Conservation (phyloP, 805 yeast species). For the Yarrowia sp. region DNA sequence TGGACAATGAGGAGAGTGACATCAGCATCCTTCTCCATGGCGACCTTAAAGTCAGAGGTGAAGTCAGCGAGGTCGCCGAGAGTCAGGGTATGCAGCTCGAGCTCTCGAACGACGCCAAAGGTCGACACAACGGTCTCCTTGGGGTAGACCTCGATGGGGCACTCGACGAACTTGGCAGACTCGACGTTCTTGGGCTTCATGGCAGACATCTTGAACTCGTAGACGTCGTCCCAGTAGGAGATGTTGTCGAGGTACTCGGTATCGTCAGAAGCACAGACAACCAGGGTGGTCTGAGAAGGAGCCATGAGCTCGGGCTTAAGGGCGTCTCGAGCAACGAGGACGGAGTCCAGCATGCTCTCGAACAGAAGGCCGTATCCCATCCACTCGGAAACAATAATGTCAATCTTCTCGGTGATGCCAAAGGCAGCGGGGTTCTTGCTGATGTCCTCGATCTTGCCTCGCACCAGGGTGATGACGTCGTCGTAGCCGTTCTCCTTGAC, state of each 20-base stretch:
- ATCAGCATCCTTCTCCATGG: conserved; percentile 72
- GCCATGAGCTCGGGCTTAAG: conserved; percentile 86
- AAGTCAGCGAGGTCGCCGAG: conserved; percentile 79
- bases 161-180: conserved; percentile 77
- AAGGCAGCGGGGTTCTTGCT: conserved; percentile 54
- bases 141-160: conserved; percentile 90
- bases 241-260: conserved; percentile 86
- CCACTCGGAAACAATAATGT: conserved; percentile 96
- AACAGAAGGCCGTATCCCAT: conserved; percentile 97
- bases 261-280: conserved; percentile 89
- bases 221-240: conserved; percentile 93
- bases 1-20: conserved; percentile 89
- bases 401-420: conserved; percentile 67
- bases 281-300: conserved; percentile 90
- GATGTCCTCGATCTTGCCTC: conserved; percentile 94
- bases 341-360: conserved; percentile 98
- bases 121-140: conserved; percentile 70
- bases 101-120: conserved; percentile 64
- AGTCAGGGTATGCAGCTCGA: conserved; percentile 86
- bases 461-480: conserved; percentile 80
- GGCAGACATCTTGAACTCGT: conserved; percentile 90
- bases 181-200: conserved; percentile 85
- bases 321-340: conserved; percentile 86
- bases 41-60: conserved; percentile 60
- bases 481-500: conserved; percentile 77